Base-by-base conservation (phyloP, 2,329 filamentous ascomycete genomes). In the Colletotrichum sp. region DNA sequence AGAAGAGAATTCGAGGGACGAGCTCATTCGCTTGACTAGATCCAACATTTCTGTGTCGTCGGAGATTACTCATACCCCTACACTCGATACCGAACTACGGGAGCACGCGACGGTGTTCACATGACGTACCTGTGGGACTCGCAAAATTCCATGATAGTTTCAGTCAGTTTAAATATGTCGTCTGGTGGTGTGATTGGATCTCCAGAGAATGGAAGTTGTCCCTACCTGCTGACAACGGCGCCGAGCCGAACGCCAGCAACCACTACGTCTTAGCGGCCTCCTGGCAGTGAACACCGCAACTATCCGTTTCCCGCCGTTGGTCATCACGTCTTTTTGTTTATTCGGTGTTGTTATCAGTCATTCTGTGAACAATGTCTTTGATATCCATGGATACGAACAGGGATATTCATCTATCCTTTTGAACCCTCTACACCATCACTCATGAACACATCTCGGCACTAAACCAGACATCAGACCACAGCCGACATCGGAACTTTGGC, bases 351-450 rank as follows among this genome's bases (percentile, higher is more conserved):
- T n/a, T 4, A 44, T 0, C 19, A n/a, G 19, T 44, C 19, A 6
- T 44, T n/a, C 19, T n/a, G 19, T n/a, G 19, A 12, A 11, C 5
- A 6, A 2, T n/a, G 1, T 44, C 39, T 44, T 44, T 12, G 19
- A 12, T 44, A n/a, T 16, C 0, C 15, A 39, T 8, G 8, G 8
- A 0, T 44, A 44, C 0, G 9, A n/a, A n/a, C 19, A 6, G 39
- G 39, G 2, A 44, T 12, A n/a, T 11, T n/a, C 4, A n/a, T 11
- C 19, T n/a, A 6, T 11, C 9, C 5, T 44, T n/a, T 44, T 12
- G 19, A 12, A 12, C 19, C 9, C 12, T n/a, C 9, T n/a, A 6
- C 39, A 7, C 19, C 2, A 11, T 1, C 9, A 2, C 19, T 19
- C 2, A 44, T n/a, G 3, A 12, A 2, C 39, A 44, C 9, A 44